Base-by-base conservation (phyloP, 1,139 yeast genomes). In the Candida glucosophila region DNA sequence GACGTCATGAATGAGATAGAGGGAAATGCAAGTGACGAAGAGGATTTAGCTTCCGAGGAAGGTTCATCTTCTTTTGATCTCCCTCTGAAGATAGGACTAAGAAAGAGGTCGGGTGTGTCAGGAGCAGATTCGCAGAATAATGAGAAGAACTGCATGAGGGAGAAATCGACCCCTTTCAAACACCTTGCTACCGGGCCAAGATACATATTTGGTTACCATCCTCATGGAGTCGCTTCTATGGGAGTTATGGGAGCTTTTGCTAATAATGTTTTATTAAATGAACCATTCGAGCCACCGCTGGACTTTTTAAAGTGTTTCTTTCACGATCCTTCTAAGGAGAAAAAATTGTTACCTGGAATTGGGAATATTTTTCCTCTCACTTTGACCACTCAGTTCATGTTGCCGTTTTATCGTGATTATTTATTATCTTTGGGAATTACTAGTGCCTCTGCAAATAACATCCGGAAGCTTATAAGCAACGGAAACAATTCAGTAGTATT, bases 151-250 rank as follows among this genome's bases (percentile, higher is more conserved):
- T 29, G 44, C 16, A 35, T 41, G 12, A 30, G 34, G 7, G 14
- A 9, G 23, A 23, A 11, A 16, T 11, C 5, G 22, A 14, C 4
- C 23, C 8, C 14, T 21, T 33, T 23, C 44, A 40, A 22, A 42
- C 37, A 17, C 54, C 48, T 21, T 2, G 45, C 58, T n/a, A 60
- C 73, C 1, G 92, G 90, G 0, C 86, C 92, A 1, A 63, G 80
- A 23, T 90, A 90, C 48, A 74, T 90, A 2, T 88, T 90, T 52
- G 95, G 96, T 0, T 81, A 85, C 46, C 97, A 88, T 51, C 98
- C 99, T 0, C 98, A 90, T 49, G 98, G 99, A 0, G 88, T 90
- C 7, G 86, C 88, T 15, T 85, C 95, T 1, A 68, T 88, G 71
- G 96, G 97, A 1, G 92, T 80, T 0, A 75, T 90, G 50, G 95